These are phyloP conservation scores for Ciborinia camelliae DNA, from an alignment of 2,329 filamentous ascomycete species.

Conservation along the genomic window DNA sequence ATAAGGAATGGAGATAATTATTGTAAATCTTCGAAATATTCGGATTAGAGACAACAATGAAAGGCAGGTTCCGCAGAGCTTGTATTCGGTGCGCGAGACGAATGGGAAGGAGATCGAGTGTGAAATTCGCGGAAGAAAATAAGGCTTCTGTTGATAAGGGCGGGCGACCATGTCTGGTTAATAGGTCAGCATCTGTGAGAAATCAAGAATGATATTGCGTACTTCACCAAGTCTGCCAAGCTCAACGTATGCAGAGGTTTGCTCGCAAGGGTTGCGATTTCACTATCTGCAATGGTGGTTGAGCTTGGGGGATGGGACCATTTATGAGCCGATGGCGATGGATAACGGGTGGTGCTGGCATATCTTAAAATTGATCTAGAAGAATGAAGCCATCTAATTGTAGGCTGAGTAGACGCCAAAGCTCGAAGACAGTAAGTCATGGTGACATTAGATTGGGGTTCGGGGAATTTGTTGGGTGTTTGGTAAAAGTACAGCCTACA, in stretches of 20 bases:
- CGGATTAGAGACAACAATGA: conserved; percentile 97
- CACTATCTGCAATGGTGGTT: conserved; percentile 62
- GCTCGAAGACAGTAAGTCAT: too few species aligned
- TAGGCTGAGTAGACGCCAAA: too few species aligned
- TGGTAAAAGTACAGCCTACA: too few species aligned
- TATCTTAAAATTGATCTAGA: conserved; percentile 13
- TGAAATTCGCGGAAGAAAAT: conserved; percentile 91
- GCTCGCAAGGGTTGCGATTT: conserved; percentile 74
- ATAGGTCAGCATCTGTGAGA: conserved; percentile 17
- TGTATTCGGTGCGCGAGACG: conserved; percentile 92
- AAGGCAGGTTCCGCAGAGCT: conserved; percentile 87
- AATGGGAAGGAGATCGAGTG: conserved; percentile 84
- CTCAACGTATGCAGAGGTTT: conserved; percentile 78
- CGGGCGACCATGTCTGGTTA: conserved; percentile 68
- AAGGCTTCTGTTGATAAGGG: conserved; percentile 78
- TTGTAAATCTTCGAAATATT: conserved; percentile 92
- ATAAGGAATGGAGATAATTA: conserved; percentile 92
- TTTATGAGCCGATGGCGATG: conserved; percentile 36
- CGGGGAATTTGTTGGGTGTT: too few species aligned
- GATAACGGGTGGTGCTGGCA: conserved; percentile 23
- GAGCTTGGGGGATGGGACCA: conserved; percentile 46
- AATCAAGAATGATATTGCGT: conserved; percentile 32
- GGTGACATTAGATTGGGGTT: too few species aligned
- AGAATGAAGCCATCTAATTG: too few species aligned
- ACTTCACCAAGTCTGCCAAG: conserved; percentile 86